Base-by-base conservation (phyloP, 192 early-diverging fungal genomes). In the Umbelopsis ramanniana region DNA sequence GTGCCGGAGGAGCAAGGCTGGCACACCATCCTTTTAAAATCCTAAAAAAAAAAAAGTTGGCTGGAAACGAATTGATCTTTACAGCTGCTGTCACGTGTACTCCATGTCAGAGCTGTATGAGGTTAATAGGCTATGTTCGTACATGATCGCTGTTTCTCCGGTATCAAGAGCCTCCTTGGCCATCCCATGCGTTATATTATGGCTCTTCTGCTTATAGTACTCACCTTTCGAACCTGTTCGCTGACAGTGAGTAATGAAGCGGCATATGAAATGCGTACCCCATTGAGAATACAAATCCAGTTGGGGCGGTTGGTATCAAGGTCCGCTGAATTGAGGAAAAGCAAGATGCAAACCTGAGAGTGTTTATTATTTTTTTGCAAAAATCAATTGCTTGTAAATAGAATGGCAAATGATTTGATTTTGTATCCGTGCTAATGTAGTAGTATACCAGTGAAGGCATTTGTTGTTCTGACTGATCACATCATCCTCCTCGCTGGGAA, bases 61-160 rank as follows among this genome's bases (percentile, higher is more conserved):
- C 11, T 43, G 40, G 40, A 43, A 43, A 43, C 57, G 24, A 35
- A 63, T 35, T 37, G 17, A 15, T 14, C 17, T 22, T 19, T 63
- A 19, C 57, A 63, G 57, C 23, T 63, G 57, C 33, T 63, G 57
- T 63, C 57, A 63, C 57, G 57, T 63, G 57, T 63, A 37, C 35
- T 1, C 14, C 14, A 12, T 12, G 15, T 19, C 26, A 63, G 15
- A 6, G 10, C 17, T 19, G 33, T 19, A 19, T 2, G 33, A 29
- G 26, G 0, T 8, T 35, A 11, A 15, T 29, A n/a, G 33, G 57
- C 11, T 35, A 37, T 19, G 19, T 14, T 12, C 26, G 14, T 63
- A 63, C 35, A 19, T 19, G 8, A 63, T 1, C 29, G 4, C 48
- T 54, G 22, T 26, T 54, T 24, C 8, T 24, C 4, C 5, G 22